Conservation (phyloP, 331 rosid genomes). For the Pyrus hybrid region DNA sequence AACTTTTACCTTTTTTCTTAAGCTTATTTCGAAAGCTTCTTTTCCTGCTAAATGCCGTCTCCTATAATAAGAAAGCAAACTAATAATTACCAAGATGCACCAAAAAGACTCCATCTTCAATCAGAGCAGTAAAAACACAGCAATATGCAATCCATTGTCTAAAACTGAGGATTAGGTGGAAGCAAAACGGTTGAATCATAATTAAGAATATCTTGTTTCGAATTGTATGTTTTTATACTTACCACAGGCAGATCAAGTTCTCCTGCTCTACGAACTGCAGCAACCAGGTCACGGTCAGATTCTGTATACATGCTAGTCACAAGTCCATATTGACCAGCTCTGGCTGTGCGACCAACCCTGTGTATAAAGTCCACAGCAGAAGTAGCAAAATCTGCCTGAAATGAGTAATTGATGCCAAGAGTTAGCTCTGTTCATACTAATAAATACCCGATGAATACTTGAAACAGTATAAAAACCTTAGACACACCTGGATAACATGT, state of each 20-base stretch:
- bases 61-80: conserved; percentile 41
- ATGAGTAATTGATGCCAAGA: conserved; percentile 13
- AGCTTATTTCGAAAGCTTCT: conserved; percentile 91
- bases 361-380: conserved; percentile 94
- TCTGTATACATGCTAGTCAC: conserved; percentile 80
- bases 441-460: neutral
- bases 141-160: neutral
- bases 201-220: neutral
- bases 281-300: conserved; percentile 75
- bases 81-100: conserved; percentile 7
- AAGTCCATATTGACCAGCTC: conserved; percentile 90
- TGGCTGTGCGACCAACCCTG: conserved; percentile 87
- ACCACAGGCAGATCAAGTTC: conserved; percentile 80
- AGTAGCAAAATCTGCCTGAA: conserved; percentile 89
- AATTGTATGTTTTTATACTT: conserved; percentile 13
- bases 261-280: conserved; percentile 76
- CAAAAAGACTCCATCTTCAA: neutral
- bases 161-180: neutral
- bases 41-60: conserved; percentile 93
- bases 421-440: conserved; percentile 8
- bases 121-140: neutral
- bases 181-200: neutral
- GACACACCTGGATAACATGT: conserved; percentile 82
- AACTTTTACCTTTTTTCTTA: conserved; percentile 55
- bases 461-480: neutral